Percentiles rank a stretch among this genome's conserved stretches.
Conservation (phyloP, 2,329 filamentous ascomycete species). For the Fusarium nygamai region DNA sequence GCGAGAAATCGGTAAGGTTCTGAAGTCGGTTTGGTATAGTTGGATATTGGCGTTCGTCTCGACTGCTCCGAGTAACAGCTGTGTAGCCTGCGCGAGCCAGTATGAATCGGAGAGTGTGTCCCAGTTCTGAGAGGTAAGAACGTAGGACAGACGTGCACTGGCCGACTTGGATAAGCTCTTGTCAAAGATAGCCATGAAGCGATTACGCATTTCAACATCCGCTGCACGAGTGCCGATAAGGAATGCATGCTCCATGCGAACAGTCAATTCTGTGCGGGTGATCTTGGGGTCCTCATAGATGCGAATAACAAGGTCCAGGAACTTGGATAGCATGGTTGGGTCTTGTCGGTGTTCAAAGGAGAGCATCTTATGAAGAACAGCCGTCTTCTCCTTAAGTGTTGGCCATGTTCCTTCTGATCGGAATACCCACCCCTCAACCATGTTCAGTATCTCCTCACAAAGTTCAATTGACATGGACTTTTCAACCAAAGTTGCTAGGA, state of each 20-base stretch:
- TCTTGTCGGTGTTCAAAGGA: conserved; percentile 90
- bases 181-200: conserved; percentile 97
- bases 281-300: conserved; percentile 99
- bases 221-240: conserved; percentile 92
- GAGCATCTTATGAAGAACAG: conserved; percentile 98
- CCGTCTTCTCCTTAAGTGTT: conserved; percentile 98
- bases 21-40: conserved; percentile 86
- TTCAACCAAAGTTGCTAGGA: conserved; percentile 93
- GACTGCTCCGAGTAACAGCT: conserved; percentile 89
- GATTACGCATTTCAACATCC: conserved; percentile 95
- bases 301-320: conserved; percentile 93
- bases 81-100: conserved; percentile 95
- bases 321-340: conserved; percentile 87
- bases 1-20: conserved; percentile 76
- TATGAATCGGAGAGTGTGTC: conserved; percentile 94
- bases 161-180: conserved; percentile 93
- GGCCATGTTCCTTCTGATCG: conserved; percentile 94
- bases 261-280: conserved; percentile 91
- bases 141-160: conserved; percentile 87
- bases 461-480: conserved; percentile 88
- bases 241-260: conserved; percentile 98
- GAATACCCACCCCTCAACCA: conserved; percentile 98
- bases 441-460: conserved; percentile 90
- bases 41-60: conserved; percentile 84
- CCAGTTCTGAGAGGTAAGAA: conserved; percentile 95